These are phyloP conservation scores for Phytophthora citricola DNA, from an alignment of 352 stramenopile species.

Conservation along the genomic window DNA sequence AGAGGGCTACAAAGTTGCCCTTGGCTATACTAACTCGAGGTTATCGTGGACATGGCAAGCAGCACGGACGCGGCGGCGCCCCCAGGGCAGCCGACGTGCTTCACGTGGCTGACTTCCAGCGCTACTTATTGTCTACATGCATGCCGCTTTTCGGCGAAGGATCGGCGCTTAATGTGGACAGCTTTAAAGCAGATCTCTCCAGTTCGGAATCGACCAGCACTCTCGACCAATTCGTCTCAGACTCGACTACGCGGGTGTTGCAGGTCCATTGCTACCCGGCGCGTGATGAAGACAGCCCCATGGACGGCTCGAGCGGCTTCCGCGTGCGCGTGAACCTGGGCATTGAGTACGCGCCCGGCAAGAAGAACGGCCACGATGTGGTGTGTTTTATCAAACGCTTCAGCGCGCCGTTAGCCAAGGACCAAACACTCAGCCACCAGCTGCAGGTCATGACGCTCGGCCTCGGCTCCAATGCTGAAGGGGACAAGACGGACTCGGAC, in stretches of 20 bases:
- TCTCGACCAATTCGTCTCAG: constrained; percentile 77
- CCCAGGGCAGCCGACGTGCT: constrained; percentile 47
- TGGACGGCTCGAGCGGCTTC: constrained; percentile 32
- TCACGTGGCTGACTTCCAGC: constrained; percentile 51
- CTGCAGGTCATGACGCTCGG: constrained; percentile 90
- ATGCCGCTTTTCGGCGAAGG: constrained; percentile 71
- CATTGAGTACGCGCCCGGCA: constrained; percentile 72
- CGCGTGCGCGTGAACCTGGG: constrained; percentile 78
- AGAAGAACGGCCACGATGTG: constrained; percentile 73
- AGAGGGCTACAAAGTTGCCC: constrained; percentile 18
- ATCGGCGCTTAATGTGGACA: constrained; percentile 42
- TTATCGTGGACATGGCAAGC: constrained; percentile 32
- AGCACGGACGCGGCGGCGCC: constrained; percentile 31
- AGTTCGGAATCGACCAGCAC: constrained; percentile 35
- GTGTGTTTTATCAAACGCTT: constrained; percentile 91
- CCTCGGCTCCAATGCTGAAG: constrained; percentile 51
- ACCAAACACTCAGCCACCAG: constrained; percentile 81
- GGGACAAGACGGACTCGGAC: constrained; percentile 34
- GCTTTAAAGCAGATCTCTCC: constrained; percentile 58
- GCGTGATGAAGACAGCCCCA: constrained; percentile 35
- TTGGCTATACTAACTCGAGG: constrained; percentile 17
- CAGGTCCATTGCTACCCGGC: constrained; percentile 74
- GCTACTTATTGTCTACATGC: constrained; percentile 72
- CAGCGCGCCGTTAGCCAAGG: constrained; percentile 66
- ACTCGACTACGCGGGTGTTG: constrained; percentile 67